Evolutionary conservation across 2,329 filamentous ascomycete species (phyloP).

Genomic region (Diaporthe sp.): DNA sequence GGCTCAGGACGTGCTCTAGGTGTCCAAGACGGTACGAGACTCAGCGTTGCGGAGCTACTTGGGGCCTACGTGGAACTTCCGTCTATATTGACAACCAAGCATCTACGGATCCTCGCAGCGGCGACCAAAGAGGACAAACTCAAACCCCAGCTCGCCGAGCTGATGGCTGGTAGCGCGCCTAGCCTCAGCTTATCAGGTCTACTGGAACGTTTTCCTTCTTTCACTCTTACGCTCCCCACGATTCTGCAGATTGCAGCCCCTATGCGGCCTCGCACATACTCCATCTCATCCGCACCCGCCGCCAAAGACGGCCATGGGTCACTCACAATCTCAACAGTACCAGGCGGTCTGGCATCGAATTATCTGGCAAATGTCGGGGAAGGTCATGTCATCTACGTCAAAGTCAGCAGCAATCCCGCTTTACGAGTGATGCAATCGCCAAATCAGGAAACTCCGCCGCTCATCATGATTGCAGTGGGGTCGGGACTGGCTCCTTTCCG

Average conservation of each 20-base stretch:
- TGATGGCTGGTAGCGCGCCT: not conserved
- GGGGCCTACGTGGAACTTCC: slow-evolving; percentile 12
- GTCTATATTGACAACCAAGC: not conserved
- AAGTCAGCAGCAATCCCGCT: not conserved
- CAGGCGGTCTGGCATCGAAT: slow-evolving; percentile 2
- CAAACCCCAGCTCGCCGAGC: not conserved
- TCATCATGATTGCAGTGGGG: slow-evolving; percentile 18
- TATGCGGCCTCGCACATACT: not conserved
- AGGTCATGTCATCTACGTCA: not conserved
- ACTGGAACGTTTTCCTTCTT: not conserved
- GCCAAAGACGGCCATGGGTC: not conserved
- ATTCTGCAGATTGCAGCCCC: slow-evolving; percentile 1
- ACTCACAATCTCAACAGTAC: slow-evolving; percentile 1
- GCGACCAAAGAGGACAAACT: not conserved
- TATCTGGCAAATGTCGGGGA: not conserved
- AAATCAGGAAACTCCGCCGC: not conserved
- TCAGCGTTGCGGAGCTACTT: slow-evolving; percentile 5
- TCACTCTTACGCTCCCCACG: not conserved
- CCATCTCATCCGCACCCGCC: not conserved
- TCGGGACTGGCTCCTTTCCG: slow-evolving; percentile 15
- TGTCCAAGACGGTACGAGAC: not conserved
- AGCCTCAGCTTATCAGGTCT: not conserved
- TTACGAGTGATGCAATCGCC: not conserved
- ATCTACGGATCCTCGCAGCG: not conserved
- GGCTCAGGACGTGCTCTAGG: slow-evolving; percentile 1